A percentile compares a stretch with the other conserved stretches of the same genome.
phyloP scores from a whole-genome alignment of 176 grass and related monocot genomes.

The Oryza brachyantha region DNA sequence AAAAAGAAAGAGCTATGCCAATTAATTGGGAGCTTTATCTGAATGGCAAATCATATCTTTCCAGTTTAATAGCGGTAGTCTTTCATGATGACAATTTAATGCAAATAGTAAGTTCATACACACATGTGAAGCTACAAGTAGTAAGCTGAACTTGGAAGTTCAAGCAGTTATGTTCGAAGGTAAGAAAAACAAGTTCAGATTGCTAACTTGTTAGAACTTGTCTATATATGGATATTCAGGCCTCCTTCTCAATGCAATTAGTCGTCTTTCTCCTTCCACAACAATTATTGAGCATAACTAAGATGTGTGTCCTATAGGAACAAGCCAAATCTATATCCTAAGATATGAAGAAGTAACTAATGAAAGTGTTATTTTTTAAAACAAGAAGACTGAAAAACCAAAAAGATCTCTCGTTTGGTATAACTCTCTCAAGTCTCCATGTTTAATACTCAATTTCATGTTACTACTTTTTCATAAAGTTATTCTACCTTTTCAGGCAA shows the following conservation, averaged over 20 bases:
- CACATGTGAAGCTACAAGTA: slow-evolving; percentile 4
- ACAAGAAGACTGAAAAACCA: slow-evolving; percentile 3
- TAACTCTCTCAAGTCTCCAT: neutral
- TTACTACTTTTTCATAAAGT: neutral
- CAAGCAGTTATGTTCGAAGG: slow-evolving; percentile 6
- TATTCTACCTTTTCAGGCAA: neutral
- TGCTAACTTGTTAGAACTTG: slow-evolving; percentile 33
- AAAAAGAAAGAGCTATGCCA: slow-evolving; percentile 19
- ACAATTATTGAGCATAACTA: slow-evolving; percentile 31
- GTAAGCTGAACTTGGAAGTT: neutral
- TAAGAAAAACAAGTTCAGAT: slow-evolving; percentile 18
- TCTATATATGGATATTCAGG: slow-evolving; percentile 11
- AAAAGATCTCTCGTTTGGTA: neutral
- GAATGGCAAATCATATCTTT: neutral
- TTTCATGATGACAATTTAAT: neutral
- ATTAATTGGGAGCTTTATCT: slow-evolving; percentile 30
- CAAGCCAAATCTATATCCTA: slow-evolving; percentile 11
- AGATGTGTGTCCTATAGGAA: neutral
- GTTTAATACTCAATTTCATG: slow-evolving; percentile 4
- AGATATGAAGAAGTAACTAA: neutral
- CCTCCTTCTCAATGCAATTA: slow-evolving; percentile 25
- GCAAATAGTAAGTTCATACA: neutral
- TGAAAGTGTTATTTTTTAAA: neutral
- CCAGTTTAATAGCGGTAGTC: neutral
- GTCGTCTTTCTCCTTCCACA: slow-evolving; percentile 1